Percentiles rank a stretch among this genome's conserved stretches.
Evolutionary conservation across 2,329 filamentous ascomycete species (phyloP).

Genomic region (Colletotrichum musae): DNA sequence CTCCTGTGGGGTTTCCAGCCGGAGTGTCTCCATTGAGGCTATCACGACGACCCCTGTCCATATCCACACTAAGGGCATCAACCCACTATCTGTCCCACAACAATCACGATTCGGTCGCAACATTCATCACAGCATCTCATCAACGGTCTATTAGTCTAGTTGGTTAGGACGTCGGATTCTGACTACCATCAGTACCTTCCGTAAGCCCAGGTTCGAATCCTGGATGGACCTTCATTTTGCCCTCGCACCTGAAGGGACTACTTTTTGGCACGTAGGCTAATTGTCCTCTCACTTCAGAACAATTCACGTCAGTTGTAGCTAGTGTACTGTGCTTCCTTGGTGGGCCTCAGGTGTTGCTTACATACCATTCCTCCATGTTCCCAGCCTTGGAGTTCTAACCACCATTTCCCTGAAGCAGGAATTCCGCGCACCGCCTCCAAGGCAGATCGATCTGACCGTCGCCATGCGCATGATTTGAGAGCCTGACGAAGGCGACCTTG

Average conservation of each 20-base stretch:
- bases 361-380: no score
- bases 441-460: no score
- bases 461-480: no score
- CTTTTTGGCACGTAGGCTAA: no score
- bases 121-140: neutral
- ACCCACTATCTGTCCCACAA: neutral
- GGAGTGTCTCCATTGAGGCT: neutral
- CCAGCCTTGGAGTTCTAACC: no score
- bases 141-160: conserved; percentile 7
- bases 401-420: no score
- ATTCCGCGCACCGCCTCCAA: no score
- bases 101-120: rapidly evolving
- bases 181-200: neutral
- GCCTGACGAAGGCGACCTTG: no score
- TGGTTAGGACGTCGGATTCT: conserved; percentile 15
- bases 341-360: no score
- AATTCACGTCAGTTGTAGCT: no score
- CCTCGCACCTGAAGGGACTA: neutral
- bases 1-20: neutral
- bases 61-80: neutral
- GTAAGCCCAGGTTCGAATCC: conserved; percentile 14
- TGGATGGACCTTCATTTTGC: conserved; percentile 2
- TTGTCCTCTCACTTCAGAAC: no score
- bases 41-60: neutral
- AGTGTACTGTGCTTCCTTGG: no score